Conservation (phyloP, 1,139 yeast species). For the Zygosaccharomyces sapae region DNA sequence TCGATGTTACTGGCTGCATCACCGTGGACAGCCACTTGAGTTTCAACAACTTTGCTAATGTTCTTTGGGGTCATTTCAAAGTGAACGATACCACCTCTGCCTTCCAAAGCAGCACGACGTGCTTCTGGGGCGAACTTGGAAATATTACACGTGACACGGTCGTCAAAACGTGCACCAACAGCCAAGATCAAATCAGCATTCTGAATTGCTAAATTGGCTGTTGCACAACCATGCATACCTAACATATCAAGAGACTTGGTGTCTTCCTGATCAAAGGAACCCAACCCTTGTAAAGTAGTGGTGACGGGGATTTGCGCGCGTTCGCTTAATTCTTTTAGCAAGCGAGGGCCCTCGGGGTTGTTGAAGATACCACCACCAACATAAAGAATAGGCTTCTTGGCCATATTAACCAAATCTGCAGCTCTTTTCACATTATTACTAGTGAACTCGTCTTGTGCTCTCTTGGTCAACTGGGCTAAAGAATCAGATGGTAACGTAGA, state of each 20-base stretch:
- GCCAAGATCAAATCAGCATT: constrained; percentile 90
- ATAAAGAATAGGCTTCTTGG: constrained; percentile 83
- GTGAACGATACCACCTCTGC: constrained; percentile 93
- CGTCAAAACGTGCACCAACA: constrained; percentile 95
- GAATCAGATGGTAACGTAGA: constrained; percentile 82
- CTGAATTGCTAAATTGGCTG: constrained; percentile 92
- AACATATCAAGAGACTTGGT: constrained; percentile 89
- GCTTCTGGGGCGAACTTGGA: constrained; percentile 92
- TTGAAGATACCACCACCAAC: constrained; percentile 90
- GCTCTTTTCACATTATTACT: constrained; percentile 70
- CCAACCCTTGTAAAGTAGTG: constrained; percentile 89
- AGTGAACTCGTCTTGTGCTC: constrained; percentile 73
- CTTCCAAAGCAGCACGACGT: constrained; percentile 77
- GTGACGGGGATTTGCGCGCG: constrained; percentile 94
- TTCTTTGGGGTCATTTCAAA: constrained; percentile 95
- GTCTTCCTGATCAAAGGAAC: constrained; percentile 90
- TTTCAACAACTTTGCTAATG: constrained; percentile 95
- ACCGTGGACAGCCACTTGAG: constrained; percentile 95
- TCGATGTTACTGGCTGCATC: constrained; percentile 80
- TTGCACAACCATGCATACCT: constrained; percentile 97
- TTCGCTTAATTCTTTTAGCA: constrained; percentile 79
- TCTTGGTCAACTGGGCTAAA: constrained; percentile 63
- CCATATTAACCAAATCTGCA: constrained; percentile 70
- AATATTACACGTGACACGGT: constrained; percentile 89
- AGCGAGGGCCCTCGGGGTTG: constrained; percentile 72